Percentiles rank a stretch among this genome's conserved stretches.
phyloP scores from a whole-genome alignment of 2,329 filamentous ascomycete species.

The Podosphaera xanthii region DNA sequence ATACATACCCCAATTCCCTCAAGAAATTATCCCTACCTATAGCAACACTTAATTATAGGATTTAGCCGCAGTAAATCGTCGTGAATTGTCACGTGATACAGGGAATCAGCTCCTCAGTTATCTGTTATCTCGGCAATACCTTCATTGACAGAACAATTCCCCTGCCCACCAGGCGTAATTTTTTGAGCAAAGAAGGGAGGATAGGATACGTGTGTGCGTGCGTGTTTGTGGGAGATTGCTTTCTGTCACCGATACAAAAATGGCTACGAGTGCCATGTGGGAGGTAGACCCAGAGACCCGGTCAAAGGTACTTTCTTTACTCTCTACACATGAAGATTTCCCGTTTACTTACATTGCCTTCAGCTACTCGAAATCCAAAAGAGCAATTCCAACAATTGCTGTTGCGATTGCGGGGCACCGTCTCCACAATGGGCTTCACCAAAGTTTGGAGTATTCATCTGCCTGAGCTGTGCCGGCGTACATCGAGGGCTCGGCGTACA shows the following conservation, averaged over 20 bases:
- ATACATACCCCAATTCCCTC: too few relatives aligned
- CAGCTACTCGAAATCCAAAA: slow-evolving; percentile 84
- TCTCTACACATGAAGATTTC: background rate
- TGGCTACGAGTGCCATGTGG: slow-evolving; percentile 72
- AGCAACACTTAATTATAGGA: too few relatives aligned
- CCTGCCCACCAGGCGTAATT: too few relatives aligned
- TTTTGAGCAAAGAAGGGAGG: too few relatives aligned
- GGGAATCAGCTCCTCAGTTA: too few relatives aligned
- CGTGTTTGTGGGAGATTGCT: too few relatives aligned
- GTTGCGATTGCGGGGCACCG: slow-evolving; percentile 87
- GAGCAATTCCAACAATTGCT: slow-evolving; percentile 66
- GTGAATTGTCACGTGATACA: too few relatives aligned
- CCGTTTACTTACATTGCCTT: background rate
- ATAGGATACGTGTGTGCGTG: too few relatives aligned
- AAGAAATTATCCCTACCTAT: too few relatives aligned
- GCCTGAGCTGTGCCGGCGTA: slow-evolving; percentile 80
- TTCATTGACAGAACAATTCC: too few relatives aligned
- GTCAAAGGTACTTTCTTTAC: slow-evolving; percentile 43
- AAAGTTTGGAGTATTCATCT: slow-evolving; percentile 98
- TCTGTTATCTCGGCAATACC: too few relatives aligned
- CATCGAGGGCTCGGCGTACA: slow-evolving; percentile 91
- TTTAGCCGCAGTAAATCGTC: too few relatives aligned
- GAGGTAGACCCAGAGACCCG: slow-evolving; percentile 95
- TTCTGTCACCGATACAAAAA: slow-evolving; percentile 3
- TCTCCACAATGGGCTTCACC: slow-evolving; percentile 96